A percentile compares a stretch with the other conserved stretches of the same genome.
phyloP scores from a whole-genome alignment of 2,329 filamentous ascomycete genomes.

The Penicillium freii region DNA sequence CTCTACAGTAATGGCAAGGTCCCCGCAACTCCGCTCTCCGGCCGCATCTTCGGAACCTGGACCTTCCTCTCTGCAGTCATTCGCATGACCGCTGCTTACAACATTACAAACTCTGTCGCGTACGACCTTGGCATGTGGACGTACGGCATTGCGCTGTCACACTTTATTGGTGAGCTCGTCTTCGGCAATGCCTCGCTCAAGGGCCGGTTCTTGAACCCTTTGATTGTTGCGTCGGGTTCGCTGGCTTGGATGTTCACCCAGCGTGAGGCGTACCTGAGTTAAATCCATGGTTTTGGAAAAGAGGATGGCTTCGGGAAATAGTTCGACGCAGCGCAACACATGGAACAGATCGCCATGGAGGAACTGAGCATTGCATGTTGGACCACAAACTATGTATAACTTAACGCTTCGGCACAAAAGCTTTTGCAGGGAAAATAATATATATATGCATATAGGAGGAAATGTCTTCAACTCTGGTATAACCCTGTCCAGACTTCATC shows the following conservation, averaged over 20 bases:
- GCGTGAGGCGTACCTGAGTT: slow-evolving; percentile 36
- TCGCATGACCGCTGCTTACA: slow-evolving; percentile 78
- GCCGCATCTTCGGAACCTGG: slow-evolving; percentile 83
- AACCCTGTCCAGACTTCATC: neutral
- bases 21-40: slow-evolving; percentile 69
- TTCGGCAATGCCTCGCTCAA: slow-evolving; percentile 72
- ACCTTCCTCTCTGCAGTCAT: slow-evolving; percentile 75
- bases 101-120: slow-evolving; percentile 67
- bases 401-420: neutral
- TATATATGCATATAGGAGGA: neutral
- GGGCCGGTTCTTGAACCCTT: slow-evolving; percentile 57
- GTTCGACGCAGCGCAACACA: neutral
- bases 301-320: neutral
- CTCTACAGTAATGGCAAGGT: slow-evolving; percentile 65
- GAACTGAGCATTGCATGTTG: neutral
- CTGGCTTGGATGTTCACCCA: slow-evolving; percentile 65
- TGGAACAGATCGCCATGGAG: neutral
- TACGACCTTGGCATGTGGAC: slow-evolving; percentile 82
- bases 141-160: slow-evolving; percentile 72
- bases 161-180: slow-evolving; percentile 76
- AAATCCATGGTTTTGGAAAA: neutral
- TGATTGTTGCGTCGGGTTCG: slow-evolving; percentile 56
- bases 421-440: neutral
- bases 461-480: neutral
- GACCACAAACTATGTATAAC: neutral